A percentile compares a stretch with the other conserved stretches of the same genome.
phyloP scores from a whole-genome alignment of 2,329 filamentous ascomycete species.

The Cladosporium oxysporum region DNA sequence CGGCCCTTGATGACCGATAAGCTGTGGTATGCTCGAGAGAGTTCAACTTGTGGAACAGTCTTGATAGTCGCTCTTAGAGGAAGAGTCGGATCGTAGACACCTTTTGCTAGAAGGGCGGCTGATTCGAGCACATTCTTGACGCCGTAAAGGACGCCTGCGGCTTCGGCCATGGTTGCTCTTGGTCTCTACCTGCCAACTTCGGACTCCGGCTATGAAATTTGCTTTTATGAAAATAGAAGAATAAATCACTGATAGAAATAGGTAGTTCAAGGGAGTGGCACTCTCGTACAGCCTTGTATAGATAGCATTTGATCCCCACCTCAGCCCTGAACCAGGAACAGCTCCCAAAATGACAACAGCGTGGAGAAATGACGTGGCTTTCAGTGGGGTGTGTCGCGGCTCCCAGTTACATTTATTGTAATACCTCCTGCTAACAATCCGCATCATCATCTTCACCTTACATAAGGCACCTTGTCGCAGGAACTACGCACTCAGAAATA shows the following conservation, averaged over 20 bases:
- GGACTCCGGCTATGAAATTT: not conserved
- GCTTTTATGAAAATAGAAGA: not conserved
- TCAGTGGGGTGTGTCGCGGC: not conserved
- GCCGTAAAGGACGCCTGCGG: constrained; percentile 42
- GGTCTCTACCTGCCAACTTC: not conserved
- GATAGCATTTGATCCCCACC: not conserved
- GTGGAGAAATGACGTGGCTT: constrained; percentile 9
- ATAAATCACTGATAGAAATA: not conserved
- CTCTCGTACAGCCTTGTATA: not conserved
- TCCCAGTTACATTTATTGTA: no score
- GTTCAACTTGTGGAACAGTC: constrained; percentile 47
- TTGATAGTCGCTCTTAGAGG: constrained; percentile 54
- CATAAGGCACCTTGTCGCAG: no score
- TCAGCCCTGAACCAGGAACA: not conserved
- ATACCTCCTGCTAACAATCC: no score
- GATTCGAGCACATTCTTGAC: constrained; percentile 38
- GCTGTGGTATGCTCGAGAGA: constrained; percentile 54
- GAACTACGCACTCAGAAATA: no score
- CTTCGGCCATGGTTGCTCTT: constrained; percentile 34
- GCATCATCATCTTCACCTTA: no score
- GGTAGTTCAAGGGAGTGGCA: not conserved
- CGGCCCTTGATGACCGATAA: constrained; percentile 55
- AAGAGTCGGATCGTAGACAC: constrained; percentile 50
- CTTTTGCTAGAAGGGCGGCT: constrained; percentile 51
- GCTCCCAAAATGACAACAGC: not conserved